These are phyloP conservation scores for Saccharomyces hybrid DNA, from an alignment of 1,139 yeast species.

Conservation along the genomic window DNA sequence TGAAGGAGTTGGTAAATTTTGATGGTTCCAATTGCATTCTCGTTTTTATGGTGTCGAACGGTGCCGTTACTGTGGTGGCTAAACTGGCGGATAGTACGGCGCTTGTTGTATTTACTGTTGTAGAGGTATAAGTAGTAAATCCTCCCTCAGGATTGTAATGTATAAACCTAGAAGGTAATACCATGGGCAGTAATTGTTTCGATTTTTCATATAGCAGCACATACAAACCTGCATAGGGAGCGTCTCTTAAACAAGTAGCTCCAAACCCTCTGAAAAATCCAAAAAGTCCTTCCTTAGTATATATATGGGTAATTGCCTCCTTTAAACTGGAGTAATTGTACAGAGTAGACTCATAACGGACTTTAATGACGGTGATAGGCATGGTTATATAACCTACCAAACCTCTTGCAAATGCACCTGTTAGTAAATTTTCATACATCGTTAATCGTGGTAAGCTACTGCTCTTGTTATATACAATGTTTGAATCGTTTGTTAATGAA, in stretches of 20 bases:
- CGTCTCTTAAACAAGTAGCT: slow-evolving; percentile 84
- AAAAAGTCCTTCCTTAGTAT: slow-evolving; percentile 40
- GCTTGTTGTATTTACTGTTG: slow-evolving; percentile 57
- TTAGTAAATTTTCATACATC: slow-evolving; percentile 56
- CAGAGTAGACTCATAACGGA: slow-evolving; percentile 73
- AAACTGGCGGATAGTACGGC: slow-evolving; percentile 70
- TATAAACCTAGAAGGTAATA: slow-evolving; percentile 22
- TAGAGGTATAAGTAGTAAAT: slow-evolving; percentile 38
- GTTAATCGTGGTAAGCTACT: slow-evolving; percentile 59
- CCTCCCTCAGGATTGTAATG: slow-evolving; percentile 17
- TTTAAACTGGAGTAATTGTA: slow-evolving; percentile 60
- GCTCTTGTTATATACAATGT: slow-evolving; percentile 14
- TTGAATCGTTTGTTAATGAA: neutral
- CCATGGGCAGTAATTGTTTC: slow-evolving; percentile 41
- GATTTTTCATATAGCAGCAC: slow-evolving; percentile 74
- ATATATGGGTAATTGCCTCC: slow-evolving; percentile 57
- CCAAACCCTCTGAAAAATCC: slow-evolving; percentile 85
- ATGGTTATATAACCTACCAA: slow-evolving; percentile 81
- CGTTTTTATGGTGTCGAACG: slow-evolving; percentile 91
- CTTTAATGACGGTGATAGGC: slow-evolving; percentile 95
- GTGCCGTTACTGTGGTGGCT: slow-evolving; percentile 85
- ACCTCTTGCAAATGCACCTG: slow-evolving; percentile 78
- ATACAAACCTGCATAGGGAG: slow-evolving; percentile 93
- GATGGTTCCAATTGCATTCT: slow-evolving; percentile 67
- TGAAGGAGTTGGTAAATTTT: slow-evolving; percentile 35